Percentiles rank a stretch among this genome's conserved stretches.
Conservation (phyloP, 345 rosid genomes). For the Adansonia digitata region DNA sequence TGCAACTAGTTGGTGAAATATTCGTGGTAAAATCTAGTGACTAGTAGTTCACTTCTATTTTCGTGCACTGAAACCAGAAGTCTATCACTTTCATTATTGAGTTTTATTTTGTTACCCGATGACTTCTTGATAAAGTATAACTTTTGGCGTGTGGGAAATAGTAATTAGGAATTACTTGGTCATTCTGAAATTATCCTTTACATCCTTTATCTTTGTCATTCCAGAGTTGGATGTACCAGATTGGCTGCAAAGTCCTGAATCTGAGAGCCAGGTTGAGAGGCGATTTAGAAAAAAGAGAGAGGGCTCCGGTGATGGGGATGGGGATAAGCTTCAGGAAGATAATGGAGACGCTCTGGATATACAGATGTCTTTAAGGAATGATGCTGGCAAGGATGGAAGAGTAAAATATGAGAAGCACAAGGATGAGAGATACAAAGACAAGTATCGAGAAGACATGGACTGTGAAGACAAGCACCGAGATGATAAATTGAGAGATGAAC, state of each 20-base stretch:
- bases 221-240: slow-evolving; percentile 50
- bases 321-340: slow-evolving; percentile 56
- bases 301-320: slow-evolving; percentile 39
- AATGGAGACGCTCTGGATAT: slow-evolving; percentile 44
- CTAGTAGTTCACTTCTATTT: background rate
- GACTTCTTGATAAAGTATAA: background rate
- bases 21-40: background rate
- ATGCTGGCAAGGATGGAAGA: slow-evolving; percentile 48
- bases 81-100: background rate
- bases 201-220: slow-evolving; percentile 18
- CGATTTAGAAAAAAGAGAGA: slow-evolving; percentile 62
- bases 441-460: slow-evolving; percentile 46
- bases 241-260: slow-evolving; percentile 42
- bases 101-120: background rate
- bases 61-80: background rate
- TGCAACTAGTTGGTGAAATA: background rate
- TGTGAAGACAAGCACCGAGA: slow-evolving; percentile 50
- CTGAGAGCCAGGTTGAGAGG: slow-evolving; percentile 52
- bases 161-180: background rate
- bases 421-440: slow-evolving; percentile 54
- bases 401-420: slow-evolving; percentile 57
- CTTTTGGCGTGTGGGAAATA: background rate
- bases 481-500: background rate
- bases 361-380: slow-evolving; percentile 43
- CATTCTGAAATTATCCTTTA: slow-evolving; percentile 6